These are phyloP conservation scores for Sclerotinia subarctica DNA, from an alignment of 2,329 filamentous ascomycete species.

Conservation along the genomic window DNA sequence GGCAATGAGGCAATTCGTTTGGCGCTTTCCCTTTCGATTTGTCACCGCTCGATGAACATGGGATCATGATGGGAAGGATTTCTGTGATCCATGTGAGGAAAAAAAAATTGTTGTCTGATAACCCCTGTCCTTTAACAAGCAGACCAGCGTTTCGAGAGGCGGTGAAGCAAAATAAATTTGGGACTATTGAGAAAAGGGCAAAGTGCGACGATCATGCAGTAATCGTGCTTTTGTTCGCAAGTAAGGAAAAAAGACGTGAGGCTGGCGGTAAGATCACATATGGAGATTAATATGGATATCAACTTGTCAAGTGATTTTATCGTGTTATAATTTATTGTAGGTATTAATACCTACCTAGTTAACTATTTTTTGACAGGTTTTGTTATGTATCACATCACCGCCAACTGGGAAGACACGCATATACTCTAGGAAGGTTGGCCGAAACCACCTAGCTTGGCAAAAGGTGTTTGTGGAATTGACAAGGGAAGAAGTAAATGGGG, in stretches of 20 bases:
- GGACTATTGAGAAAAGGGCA: background rate
- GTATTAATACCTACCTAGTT: background rate
- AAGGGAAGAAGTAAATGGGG: background rate
- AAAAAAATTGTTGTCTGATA: constrained; percentile 19
- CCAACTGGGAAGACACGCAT: background rate
- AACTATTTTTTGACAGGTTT: background rate
- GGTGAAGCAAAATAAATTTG: background rate
- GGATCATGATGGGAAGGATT: background rate
- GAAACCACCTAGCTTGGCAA: background rate
- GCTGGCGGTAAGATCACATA: background rate
- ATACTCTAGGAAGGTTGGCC: background rate
- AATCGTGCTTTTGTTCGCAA: background rate
- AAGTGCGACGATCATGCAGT: constrained; percentile 1
- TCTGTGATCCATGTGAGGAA: constrained; percentile 4
- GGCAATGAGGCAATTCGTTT: constrained; percentile 22
- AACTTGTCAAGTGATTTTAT: constrained; percentile 4
- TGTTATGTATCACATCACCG: background rate
- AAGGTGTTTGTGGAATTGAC: background rate
- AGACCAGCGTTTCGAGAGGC: constrained; percentile 26
- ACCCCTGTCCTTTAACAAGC: constrained; percentile 26
- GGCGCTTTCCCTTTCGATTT: constrained; percentile 8
- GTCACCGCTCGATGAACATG: constrained; percentile 20
- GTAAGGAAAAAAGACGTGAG: background rate
- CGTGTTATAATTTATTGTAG: background rate
- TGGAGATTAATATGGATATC: background rate